Conservation (phyloP, 2,329 filamentous ascomycete genomes). For the Pseudophaeomoniella oleicola region DNA sequence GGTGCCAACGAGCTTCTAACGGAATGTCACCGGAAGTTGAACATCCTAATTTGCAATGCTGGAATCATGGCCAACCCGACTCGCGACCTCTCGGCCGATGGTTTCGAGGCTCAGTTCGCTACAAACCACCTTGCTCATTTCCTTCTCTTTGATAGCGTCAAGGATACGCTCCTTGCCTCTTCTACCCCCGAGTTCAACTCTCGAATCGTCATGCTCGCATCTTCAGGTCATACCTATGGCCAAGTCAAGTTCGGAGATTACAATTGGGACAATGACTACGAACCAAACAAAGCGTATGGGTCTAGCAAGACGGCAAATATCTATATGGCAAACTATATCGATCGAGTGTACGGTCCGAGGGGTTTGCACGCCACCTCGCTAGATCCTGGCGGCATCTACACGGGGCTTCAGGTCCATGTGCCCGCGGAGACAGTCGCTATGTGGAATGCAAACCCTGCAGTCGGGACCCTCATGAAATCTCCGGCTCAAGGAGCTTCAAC, state of each 20-base stretch:
- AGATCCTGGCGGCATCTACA: slow-evolving; percentile 31
- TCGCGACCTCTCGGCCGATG: slow-evolving; percentile 21
- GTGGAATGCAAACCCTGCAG: slow-evolving; percentile 3
- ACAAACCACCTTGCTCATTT: slow-evolving; percentile 40
- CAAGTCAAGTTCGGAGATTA: slow-evolving; percentile 20
- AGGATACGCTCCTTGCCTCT: slow-evolving; percentile 23
- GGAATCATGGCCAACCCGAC: slow-evolving; percentile 24
- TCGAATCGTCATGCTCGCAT: slow-evolving; percentile 33
- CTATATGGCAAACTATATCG: slow-evolving; percentile 36
- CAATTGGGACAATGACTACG: slow-evolving; percentile 21
- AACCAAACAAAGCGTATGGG: slow-evolving; percentile 26
- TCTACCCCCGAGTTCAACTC: slow-evolving; percentile 25
- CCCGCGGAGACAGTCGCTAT: slow-evolving; percentile 3
- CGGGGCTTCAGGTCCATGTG: slow-evolving; percentile 15
- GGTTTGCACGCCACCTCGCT: slow-evolving; percentile 30
- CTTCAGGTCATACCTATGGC: slow-evolving; percentile 24
- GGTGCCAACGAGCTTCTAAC: slow-evolving; percentile 18
- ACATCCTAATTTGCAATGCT: slow-evolving; percentile 21
- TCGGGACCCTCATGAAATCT: slow-evolving; percentile 15
- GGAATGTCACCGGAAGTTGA: slow-evolving; percentile 19
- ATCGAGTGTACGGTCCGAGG: slow-evolving; percentile 29
- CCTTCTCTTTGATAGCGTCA: slow-evolving; percentile 36
- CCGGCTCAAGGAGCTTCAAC: slow-evolving; percentile 25
- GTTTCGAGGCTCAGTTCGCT: slow-evolving; percentile 37
- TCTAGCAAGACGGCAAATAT: slow-evolving; percentile 38